Conservation (phyloP, 768 basidiomycete genomes). For the Pulveroboletus sp. region DNA sequence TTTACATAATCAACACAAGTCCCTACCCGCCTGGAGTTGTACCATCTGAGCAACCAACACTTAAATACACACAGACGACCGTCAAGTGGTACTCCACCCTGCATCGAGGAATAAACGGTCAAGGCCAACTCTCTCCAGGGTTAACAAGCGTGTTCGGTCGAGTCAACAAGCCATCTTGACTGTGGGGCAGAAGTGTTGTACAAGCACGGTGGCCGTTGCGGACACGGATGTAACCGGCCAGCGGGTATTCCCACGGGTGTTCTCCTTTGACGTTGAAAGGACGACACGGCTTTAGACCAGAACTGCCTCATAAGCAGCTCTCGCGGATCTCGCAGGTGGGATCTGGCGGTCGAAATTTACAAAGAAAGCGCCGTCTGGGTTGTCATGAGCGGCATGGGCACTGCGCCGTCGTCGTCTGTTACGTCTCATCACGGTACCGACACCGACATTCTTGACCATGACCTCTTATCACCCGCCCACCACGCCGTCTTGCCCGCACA, state of each 20-base stretch:
- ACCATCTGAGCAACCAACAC: neutral
- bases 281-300: conserved; percentile 15
- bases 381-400: conserved; percentile 43
- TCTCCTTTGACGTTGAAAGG: conserved; percentile 22
- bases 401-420: conserved; percentile 29
- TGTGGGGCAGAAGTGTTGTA: neutral
- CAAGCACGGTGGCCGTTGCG: neutral
- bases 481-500: conserved; percentile 25
- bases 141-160: neutral
- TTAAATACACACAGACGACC: too few relatives aligned
- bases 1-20: conserved; percentile 24
- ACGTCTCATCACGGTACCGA: conserved; percentile 27
- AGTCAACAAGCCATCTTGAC: neutral
- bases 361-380: conserved; percentile 17
- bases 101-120: neutral
- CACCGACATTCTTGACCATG: conserved; percentile 31
- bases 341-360: conserved; percentile 18
- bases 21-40: neutral
- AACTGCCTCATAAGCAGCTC: conserved; percentile 19
- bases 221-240: conserved; percentile 12
- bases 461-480: conserved; percentile 30
- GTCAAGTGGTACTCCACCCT: neutral
- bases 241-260: conserved; percentile 17
- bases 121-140: too few relatives aligned
- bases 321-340: conserved; percentile 18